Evolutionary conservation across 2,329 filamentous ascomycete genomes (phyloP).

Genomic region (Pseudohalonectria lignicola): DNA sequence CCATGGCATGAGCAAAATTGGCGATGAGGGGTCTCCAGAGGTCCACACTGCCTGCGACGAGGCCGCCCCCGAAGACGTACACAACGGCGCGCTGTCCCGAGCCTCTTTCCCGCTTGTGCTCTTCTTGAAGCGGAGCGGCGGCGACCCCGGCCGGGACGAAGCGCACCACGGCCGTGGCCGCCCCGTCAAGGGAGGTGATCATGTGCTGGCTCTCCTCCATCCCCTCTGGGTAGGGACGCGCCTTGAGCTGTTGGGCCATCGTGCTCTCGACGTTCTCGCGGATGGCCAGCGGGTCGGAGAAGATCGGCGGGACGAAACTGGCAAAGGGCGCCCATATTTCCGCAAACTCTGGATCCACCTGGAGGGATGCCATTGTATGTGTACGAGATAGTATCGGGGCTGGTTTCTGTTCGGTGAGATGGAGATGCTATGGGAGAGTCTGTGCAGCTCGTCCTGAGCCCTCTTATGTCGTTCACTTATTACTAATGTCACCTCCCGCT

Average conservation of each 20-base stretch:
- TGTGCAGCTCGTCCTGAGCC: too few species aligned
- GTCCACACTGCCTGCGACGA: conserved; percentile 11
- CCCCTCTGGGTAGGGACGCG: neutral
- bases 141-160: neutral
- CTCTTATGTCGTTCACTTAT: too few species aligned
- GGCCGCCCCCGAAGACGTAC: conserved; percentile 16
- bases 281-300: neutral
- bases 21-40: conserved; percentile 7
- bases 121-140: neutral
- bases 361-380: neutral
- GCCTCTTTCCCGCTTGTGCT: neutral
- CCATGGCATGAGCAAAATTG: conserved; percentile 6
- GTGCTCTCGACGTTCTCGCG: neutral
- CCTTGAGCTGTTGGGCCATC: neutral
- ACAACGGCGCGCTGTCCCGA: conserved; percentile 6
- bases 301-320: neutral
- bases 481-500: too few species aligned
- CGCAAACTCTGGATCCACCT: neutral
- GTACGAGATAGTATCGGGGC: too few species aligned
- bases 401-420: too few species aligned
- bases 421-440: too few species aligned
- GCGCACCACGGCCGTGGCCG: neutral
- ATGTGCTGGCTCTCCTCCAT: neutral
- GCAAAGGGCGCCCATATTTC: neutral
- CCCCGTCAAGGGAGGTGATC: neutral